phyloP scores from a whole-genome alignment of 169 alveolate genomes.

The Eimeria praecox region DNA sequence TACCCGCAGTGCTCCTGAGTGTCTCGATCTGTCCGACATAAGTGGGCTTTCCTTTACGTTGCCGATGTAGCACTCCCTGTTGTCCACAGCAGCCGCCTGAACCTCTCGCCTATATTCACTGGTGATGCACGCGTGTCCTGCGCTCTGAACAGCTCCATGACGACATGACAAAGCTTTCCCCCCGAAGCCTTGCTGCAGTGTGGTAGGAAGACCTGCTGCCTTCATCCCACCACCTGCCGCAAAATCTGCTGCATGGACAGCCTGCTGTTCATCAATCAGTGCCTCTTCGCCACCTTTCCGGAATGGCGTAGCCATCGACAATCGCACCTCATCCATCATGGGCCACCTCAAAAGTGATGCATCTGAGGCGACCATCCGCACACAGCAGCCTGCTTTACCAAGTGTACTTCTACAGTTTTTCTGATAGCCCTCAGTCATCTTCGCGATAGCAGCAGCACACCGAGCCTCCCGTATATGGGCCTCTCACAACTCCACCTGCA shows the following conservation, averaged over 20 bases:
- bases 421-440: background rate
- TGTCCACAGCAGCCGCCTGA: background rate
- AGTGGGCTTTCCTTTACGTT: background rate
- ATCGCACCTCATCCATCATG: background rate
- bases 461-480: too few species aligned
- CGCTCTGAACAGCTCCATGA: background rate
- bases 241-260: slow-evolving; percentile 8
- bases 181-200: background rate
- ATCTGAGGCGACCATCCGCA: background rate
- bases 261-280: background rate
- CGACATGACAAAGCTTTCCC: background rate
- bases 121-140: background rate
- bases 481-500: background rate
- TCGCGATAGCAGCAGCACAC: too few species aligned
- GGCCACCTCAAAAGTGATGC: background rate
- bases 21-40: background rate
- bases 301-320: background rate
- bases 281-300: background rate
- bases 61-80: background rate
- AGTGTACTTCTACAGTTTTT: background rate
- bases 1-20: background rate
- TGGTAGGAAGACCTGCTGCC: background rate
- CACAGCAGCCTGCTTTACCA: background rate
- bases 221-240: slow-evolving; percentile 15
- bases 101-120: background rate